Evolutionary conservation across 257 asterid species (phyloP), one percentile per base, ranked within the genome.

Genomic region (Rauvolfia tetraphylla): DNA sequence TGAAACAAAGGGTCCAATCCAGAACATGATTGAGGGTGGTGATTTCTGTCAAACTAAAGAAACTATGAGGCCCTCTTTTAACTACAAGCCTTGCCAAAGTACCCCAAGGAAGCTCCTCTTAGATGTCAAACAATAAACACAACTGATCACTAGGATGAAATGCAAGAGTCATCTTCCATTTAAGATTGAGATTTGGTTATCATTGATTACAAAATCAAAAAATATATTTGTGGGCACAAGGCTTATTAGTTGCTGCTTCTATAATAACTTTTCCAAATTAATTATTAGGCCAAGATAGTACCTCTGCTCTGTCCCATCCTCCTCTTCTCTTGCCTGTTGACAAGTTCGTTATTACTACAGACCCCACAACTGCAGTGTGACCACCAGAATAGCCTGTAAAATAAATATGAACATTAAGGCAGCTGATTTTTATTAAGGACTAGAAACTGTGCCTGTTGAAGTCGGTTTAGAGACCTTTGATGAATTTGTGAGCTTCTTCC

Each of bases 251-350:
- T 54, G 53, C 41, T 53, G 10, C 33, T 22, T 29, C 63, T 48
- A n/a, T 41, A 44, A 33, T 22, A 63, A 49, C 39, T 61, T 61
- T 33, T 34, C 8, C 3, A 23, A 17, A 68, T 53, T 15, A 18
- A 46, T 31, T 46, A 51, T 14, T 51, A 29, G 65, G 56, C 39
- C 54, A 75, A 41, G 70, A 76, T 54, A 49, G 42, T 84, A 89
- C 98, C 97, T 91, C 96, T 49, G 97, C 94, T 75, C 86, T 83
- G 74, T 91, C 97, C 92, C 92, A 93, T 72, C 91, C 96, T 81
- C 94, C 92, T 87, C 74, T 83, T 78, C 96, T 83, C 49, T 71
- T 78, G 53, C 98, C 97, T 22, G 92, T 89, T 63, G 75, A 84
- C 71, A 93, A 85, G 85, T 93, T 93, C 59, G 93, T 81, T 72